These are phyloP conservation scores for Helotiales sp. DNA, from an alignment of 2,329 filamentous ascomycete genomes.

Conservation along the genomic window DNA sequence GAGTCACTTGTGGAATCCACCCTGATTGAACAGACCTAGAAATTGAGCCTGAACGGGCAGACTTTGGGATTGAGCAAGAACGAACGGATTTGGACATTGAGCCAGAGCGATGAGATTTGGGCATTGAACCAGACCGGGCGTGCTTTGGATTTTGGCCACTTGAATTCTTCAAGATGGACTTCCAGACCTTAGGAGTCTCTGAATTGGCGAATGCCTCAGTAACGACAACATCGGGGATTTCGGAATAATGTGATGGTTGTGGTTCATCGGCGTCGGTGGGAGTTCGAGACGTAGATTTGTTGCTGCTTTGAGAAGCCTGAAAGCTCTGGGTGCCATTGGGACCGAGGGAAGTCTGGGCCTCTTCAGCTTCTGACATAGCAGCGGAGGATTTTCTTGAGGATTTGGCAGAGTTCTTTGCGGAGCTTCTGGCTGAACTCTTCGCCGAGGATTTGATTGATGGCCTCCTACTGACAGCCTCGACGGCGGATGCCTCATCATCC, in stretches of 20 bases:
- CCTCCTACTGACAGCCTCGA: background rate
- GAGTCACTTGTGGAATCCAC: background rate
- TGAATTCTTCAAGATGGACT: slow-evolving; percentile 3
- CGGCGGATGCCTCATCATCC: slow-evolving; percentile 1
- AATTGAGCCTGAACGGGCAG: background rate
- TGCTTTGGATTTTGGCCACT: background rate
- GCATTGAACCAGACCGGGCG: background rate
- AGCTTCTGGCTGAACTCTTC: background rate
- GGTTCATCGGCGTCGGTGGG: slow-evolving; percentile 1
- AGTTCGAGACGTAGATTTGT: background rate
- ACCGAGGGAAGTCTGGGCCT: background rate
- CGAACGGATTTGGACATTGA: background rate
- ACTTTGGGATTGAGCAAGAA: background rate
- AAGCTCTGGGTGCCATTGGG: slow-evolving; percentile 2
- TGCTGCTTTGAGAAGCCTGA: slow-evolving; percentile 2
- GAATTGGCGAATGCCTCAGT: background rate
- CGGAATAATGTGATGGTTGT: slow-evolving; percentile 1
- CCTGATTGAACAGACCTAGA: background rate
- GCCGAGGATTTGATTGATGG: background rate
- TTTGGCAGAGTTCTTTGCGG: background rate
- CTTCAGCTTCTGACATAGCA: slow-evolving; percentile 4
- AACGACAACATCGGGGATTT: background rate
- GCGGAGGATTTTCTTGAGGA: background rate
- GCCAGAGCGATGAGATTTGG: no score
- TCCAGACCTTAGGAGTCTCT: background rate